Base-by-base conservation (phyloP, 1,284 basidiomycete species). In the Puccinia triticina region DNA sequence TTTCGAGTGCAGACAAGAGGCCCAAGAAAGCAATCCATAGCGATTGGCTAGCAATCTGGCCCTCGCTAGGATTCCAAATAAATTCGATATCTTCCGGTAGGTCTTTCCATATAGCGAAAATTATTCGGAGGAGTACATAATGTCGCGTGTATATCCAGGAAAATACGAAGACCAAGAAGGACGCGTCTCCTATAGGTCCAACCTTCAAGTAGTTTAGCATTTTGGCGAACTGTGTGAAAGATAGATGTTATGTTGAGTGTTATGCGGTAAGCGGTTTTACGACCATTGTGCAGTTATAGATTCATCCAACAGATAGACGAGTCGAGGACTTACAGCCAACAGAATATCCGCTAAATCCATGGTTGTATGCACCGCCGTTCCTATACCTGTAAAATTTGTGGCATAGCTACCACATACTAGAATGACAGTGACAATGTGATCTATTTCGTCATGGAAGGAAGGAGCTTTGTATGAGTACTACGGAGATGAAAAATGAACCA, bases 341-440 rank as follows among this genome's bases (percentile, higher is more conserved):
- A 86, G 82, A 34, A 87, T 85, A 77, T 87, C 87, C 34, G 85
- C 84, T 0, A 86, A 86, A 50, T 87, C 87, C 86, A 87, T 86
- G 1, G 87, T 84, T 53, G 85, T 84, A 46, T 87, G 84, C 73
- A 87, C 84, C 29, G 84, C 86, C 53, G 85, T 85, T 32, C 87
- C 87, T 10, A 87, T 84, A 14, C 84, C 85, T 46, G 85, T 84
- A 77, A 85, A 86, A 83, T 85, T 84, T 78, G 84, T 84, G 1
- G 83, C 81, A 80, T 87, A 87, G 26, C 85, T 85, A 48, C 84
- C 85, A n/a, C 83, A 82, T 79, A 87, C 85, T 46, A 87, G 83
- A 21, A 84, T 74, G 48, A 86, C 84, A 48, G 87, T 87, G 61
- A 87, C 86, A 69, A 87, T 82, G 83, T 87, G 87, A 82, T 87